Conservation (phyloP, 352 stramenopile species). For the Phytopythium ostracodes region DNA sequence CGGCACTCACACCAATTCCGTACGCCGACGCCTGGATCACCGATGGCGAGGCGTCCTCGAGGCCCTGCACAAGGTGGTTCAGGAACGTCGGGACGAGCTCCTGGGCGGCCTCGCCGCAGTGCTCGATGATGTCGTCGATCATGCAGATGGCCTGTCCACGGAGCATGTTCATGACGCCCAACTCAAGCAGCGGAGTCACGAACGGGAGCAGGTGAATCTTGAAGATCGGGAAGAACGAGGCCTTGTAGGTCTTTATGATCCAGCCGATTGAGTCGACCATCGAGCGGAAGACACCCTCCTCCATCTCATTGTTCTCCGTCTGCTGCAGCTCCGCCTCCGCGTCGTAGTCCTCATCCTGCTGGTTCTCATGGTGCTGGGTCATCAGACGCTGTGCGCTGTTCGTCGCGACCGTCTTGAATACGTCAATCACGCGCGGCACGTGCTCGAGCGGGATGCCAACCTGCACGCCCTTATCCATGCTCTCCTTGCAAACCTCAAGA, state of each 20-base stretch:
- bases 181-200: slow-evolving; percentile 63
- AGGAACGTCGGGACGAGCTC: slow-evolving; percentile 77
- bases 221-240: slow-evolving; percentile 75
- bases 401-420: slow-evolving; percentile 63
- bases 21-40: slow-evolving; percentile 83
- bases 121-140: slow-evolving; percentile 86
- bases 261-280: slow-evolving; percentile 85
- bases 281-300: slow-evolving; percentile 73
- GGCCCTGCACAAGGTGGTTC: slow-evolving; percentile 59
- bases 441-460: slow-evolving; percentile 68
- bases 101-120: slow-evolving; percentile 62
- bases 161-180: slow-evolving; percentile 50
- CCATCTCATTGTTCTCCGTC: slow-evolving; percentile 62
- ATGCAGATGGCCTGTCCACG: slow-evolving; percentile 85
- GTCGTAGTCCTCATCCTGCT: slow-evolving; percentile 80
- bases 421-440: slow-evolving; percentile 60
- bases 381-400: slow-evolving; percentile 64
- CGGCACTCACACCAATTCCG: slow-evolving; percentile 77
- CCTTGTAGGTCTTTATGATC: slow-evolving; percentile 81
- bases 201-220: slow-evolving; percentile 62
- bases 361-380: slow-evolving; percentile 53
- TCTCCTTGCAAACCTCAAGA: slow-evolving; percentile 82
- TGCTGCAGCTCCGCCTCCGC: slow-evolving; percentile 70
- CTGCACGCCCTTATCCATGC: slow-evolving; percentile 60
- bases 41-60: slow-evolving; percentile 59